Conservation (phyloP, 164 flowering plant genomes). For the Stephania yunnanensis region DNA sequence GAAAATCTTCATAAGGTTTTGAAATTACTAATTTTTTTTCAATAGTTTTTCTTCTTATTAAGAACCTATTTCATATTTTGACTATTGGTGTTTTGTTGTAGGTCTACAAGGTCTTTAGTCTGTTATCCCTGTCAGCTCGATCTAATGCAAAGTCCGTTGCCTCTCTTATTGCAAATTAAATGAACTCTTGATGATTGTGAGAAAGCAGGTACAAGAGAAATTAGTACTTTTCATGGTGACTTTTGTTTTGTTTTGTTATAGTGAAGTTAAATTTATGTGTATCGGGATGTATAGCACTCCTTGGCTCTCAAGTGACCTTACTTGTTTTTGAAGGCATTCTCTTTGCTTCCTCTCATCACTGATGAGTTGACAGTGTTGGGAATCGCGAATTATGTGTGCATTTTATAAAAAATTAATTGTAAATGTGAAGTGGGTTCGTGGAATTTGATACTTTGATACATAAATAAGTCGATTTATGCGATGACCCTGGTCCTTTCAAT, state of each 20-base stretch:
- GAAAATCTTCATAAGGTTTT: slow-evolving; percentile 59
- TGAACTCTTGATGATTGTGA: slow-evolving; percentile 72
- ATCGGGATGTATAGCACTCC: too few relatives aligned
- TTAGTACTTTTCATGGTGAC: background rate
- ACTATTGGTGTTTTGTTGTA: slow-evolving; percentile 21
- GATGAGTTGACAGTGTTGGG: background rate
- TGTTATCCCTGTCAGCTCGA: slow-evolving; percentile 49
- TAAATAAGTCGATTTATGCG: too few relatives aligned
- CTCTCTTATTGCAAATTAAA: slow-evolving; percentile 45
- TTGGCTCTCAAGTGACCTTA: background rate
- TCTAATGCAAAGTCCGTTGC: slow-evolving; percentile 36
- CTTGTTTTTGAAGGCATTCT: background rate
- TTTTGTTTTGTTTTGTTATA: too few relatives aligned
- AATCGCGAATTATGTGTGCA: background rate
- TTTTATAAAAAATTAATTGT: too few relatives aligned
- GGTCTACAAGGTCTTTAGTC: slow-evolving; percentile 78
- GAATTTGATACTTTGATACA: too few relatives aligned
- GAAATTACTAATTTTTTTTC: background rate
- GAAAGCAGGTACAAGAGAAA: slow-evolving; percentile 63
- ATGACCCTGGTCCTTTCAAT: too few relatives aligned
- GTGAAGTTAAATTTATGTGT: too few relatives aligned
- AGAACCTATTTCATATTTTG: slow-evolving; percentile 1
- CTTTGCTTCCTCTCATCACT: background rate
- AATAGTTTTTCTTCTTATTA: background rate
- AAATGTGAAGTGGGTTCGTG: too few relatives aligned